phyloP scores from a whole-genome alignment of 768 basidiomycete species.

The Collybia sordida region DNA sequence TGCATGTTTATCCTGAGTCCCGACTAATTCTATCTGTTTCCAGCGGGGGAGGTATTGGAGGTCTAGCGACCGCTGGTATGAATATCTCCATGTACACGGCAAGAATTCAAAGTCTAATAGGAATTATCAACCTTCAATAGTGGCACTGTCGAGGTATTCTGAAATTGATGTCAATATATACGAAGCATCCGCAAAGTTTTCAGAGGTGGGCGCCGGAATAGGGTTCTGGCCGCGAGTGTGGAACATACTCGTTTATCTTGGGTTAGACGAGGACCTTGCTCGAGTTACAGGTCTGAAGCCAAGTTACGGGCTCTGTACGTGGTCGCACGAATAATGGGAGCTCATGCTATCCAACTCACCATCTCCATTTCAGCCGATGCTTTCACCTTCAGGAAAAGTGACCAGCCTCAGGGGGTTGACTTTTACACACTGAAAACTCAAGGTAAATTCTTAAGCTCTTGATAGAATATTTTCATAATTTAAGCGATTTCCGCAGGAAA shows the following conservation, averaged over 20 bases:
- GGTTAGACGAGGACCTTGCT: conserved; percentile 34
- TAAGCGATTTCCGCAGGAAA: no score
- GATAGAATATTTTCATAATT: no score
- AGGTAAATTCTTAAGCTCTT: conserved; percentile 12
- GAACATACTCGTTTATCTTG: conserved; percentile 39
- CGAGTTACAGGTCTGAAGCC: conserved; percentile 21
- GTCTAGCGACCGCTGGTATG: conserved; percentile 10
- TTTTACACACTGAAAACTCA: conserved; percentile 21
- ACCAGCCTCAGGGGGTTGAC: conserved; percentile 18
- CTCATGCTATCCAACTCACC: no score
- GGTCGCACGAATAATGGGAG: no score
- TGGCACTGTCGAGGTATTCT: conserved; percentile 26
- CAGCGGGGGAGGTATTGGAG: conserved; percentile 29
- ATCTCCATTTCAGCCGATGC: conserved; percentile 19
- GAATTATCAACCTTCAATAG: no score
- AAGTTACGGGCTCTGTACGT: conserved; percentile 19
- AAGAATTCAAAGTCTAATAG: no score
- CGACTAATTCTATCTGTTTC: neutral
- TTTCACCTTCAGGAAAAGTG: conserved; percentile 26
- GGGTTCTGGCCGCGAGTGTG: conserved; percentile 36
- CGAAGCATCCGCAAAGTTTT: conserved; percentile 35
- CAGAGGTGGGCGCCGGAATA: conserved; percentile 40
- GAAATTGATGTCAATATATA: conserved; percentile 41
- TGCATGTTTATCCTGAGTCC: no score
- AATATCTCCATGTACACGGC: no score